Percentiles rank a stretch among this genome's conserved stretches.
These are phyloP conservation scores for Blattamonas nauphoetae DNA, from an alignment of 78 protist species.

Conservation along the genomic window DNA sequence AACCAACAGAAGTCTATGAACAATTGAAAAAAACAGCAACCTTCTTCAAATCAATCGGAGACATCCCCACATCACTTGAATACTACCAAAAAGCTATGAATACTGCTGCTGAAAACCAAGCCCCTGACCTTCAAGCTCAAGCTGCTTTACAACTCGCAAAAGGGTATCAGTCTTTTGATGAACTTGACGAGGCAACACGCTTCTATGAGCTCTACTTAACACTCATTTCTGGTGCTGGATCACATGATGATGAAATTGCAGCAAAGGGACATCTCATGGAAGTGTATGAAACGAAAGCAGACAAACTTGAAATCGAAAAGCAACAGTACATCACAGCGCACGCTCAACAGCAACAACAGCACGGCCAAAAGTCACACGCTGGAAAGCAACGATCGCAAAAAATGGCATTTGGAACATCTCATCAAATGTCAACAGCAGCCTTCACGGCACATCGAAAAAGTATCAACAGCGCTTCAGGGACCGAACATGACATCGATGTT, in stretches of 20 bases:
- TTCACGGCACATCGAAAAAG: background rate
- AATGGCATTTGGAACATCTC: background rate
- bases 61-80: background rate
- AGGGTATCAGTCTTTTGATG: background rate
- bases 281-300: background rate
- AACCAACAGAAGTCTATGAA: background rate
- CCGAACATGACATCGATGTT: background rate
- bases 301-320: background rate
- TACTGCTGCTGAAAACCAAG: background rate
- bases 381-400: background rate
- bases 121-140: background rate
- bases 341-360: background rate
- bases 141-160: background rate
- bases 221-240: background rate
- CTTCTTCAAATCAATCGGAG: background rate
- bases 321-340: background rate
- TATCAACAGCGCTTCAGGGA: background rate
- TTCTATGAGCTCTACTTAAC: background rate
- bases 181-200: background rate
- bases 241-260: background rate
- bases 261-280: background rate
- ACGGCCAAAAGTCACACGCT: background rate
- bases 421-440: background rate
- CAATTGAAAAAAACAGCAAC: background rate
- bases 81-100: background rate